Evolutionary conservation across 176 grass and related monocot genomes (phyloP).

Genomic region (Zizania latifolia): DNA sequence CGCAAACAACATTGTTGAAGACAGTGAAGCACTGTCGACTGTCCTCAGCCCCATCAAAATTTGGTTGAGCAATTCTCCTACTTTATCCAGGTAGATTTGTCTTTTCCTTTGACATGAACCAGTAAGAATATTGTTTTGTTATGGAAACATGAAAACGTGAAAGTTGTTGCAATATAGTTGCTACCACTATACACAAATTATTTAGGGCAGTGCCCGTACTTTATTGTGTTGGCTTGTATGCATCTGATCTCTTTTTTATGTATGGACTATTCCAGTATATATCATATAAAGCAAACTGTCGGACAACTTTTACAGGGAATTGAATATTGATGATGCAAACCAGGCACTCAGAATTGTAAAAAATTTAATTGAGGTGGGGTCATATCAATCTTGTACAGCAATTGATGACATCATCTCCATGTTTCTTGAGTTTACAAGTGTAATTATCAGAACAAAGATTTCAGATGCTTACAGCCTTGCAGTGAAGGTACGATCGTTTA

Average conservation of each 20-base stretch:
- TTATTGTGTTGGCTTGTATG: background rate
- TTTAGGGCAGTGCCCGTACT: background rate
- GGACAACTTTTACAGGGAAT: constrained; percentile 48
- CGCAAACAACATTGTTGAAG: constrained; percentile 62
- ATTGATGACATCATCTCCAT: constrained; percentile 54
- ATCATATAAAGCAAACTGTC: constrained; percentile 9
- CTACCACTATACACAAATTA: constrained; percentile 8
- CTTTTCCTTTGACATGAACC: too few species aligned
- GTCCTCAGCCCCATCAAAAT: constrained; percentile 62
- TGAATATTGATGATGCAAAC: constrained; percentile 56
- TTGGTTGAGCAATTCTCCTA: constrained; percentile 54
- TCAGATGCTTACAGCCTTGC: constrained; percentile 54
- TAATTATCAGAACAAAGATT: constrained; percentile 64
- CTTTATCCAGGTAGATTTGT: constrained; percentile 45
- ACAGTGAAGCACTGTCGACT: constrained; percentile 56
- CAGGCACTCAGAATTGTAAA: constrained; percentile 78
- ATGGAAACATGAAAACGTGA: background rate
- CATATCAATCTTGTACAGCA: constrained; percentile 46
- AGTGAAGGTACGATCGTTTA: constrained; percentile 55
- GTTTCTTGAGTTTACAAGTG: constrained; percentile 59
- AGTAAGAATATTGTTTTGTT: background rate
- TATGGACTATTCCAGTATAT: background rate
- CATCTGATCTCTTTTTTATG: background rate
- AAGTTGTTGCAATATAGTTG: background rate
- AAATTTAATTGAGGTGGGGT: constrained; percentile 72